Evolutionary conservation across 352 stramenopile genomes (phyloP), one percentile per base, ranked within the genome.

Genomic region (Pythium insidiosum): DNA sequence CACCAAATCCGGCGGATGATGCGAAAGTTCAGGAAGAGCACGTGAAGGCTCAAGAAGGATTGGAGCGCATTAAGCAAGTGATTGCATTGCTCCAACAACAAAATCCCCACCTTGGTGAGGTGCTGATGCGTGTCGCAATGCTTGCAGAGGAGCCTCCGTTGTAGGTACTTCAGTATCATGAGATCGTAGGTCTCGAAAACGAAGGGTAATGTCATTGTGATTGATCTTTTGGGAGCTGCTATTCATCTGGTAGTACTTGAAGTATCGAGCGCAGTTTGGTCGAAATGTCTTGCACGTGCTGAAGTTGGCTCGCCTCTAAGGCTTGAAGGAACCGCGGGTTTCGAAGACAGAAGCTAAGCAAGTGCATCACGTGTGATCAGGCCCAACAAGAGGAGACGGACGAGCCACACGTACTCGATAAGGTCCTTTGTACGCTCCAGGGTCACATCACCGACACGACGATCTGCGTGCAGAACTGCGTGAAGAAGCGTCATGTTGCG

Each of bases 81-180:
- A 73, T 94, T 22, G 25, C 45, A 11, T 46, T 56, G 40, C 60
- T 93, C 13, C 64, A 84, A 52, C 61, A 68, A 33, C 71, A 85
- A 29, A 82, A 70, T 33, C 82, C 82, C 11, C 80, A 95, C 23
- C 53, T 96, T 18, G 61, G 58, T 11, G 85, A 95, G 43, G 83
- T 96, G 21, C 76, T 96, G 4, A 54, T 67, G 20, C 77, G 85
- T 0, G 82, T 96, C 3, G 50, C 79, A 19, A 45, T 88, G 45
- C 78, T 96, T 4, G 69, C 80, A 5, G 75, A 94, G 46, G 80
- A 89, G 39, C 71, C 76, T 15, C 58, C 57, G 11, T 4, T 58
- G n/a, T 58, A 35, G 43, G n/a, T 15, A n/a, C n/a, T n/a, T n/a
- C n/a, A n/a, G n/a, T n/a, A n/a, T n/a, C n/a, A n/a, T n/a, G n/a